Evolutionary conservation across 2,329 filamentous ascomycete genomes (phyloP), one percentile per base, ranked within the genome.

Genomic region (Fusarium sp.): DNA sequence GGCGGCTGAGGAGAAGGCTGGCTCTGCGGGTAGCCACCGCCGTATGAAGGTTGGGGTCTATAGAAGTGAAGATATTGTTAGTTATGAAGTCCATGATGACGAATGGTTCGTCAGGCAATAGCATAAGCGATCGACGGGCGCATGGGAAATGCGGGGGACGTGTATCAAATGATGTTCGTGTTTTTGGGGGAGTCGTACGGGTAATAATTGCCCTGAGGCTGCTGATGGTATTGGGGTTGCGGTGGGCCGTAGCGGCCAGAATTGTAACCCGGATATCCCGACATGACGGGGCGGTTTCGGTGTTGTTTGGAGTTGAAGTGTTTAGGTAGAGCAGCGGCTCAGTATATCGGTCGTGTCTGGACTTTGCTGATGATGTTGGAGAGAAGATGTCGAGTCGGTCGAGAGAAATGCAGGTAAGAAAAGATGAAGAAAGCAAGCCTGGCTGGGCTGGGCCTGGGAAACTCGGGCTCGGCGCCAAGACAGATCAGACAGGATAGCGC

Each of bases 251-350:
- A 86, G 80, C 84, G 83, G 71, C 87, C 87, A 80, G 84, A 84
- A 66, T 85, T 83, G 78, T 91, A 90, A 54, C 84, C 83, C 74
- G 89, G 89, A 80, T 91, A 92, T 79, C 89, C 90, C 75, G 90
- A 91, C 90, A 92, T 92, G 69, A 73, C 76, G 52, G 70, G 72
- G 52, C 47, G 45, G 54, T 38, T 44, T 51, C 39, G 48, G 42
- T 56, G 41, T 36, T 48, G 36, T 41, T 28, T 51, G n/a, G 48
- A 33, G 57, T 51, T 38, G 35, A 22, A 45, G n/a, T 47, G 33
- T 31, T 42, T 45, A n/a, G 35, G 42, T 36, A 54, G 49, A 54
- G 49, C 28, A 42, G 39, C n/a, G 33, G 44, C 28, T 52, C 35
- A 39, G 22, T 60, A 48, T 60, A 26, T 57, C 42, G 33, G 33